Percentiles rank a stretch among this genome's conserved stretches.
Evolutionary conservation across 2,329 filamentous ascomycete species (phyloP).

Genomic region (Trichophyton equinum): DNA sequence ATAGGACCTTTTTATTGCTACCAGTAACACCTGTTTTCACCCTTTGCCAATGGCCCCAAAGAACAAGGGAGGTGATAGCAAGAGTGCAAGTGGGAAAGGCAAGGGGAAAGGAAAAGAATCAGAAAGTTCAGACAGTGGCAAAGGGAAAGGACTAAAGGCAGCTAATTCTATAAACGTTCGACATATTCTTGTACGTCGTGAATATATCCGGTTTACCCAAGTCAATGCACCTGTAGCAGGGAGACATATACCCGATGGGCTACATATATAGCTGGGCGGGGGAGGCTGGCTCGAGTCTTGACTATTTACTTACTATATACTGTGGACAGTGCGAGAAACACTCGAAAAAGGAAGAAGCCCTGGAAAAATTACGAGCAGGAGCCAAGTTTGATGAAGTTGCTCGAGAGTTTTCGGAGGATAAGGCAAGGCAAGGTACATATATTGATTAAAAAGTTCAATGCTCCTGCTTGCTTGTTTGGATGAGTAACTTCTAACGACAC

Average conservation of each 20-base stretch:
- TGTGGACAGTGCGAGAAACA: constrained; percentile 46
- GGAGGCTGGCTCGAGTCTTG: not conserved
- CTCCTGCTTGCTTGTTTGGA: not conserved
- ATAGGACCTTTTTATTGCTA: not conserved
- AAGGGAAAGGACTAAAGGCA: constrained; percentile 40
- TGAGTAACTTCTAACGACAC: not conserved
- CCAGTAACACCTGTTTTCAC: not conserved
- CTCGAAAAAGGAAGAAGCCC: constrained; percentile 52
- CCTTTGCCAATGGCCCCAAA: constrained; percentile 29
- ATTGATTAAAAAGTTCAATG: not conserved
- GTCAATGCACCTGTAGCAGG: not conserved
- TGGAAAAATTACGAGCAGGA: constrained; percentile 47
- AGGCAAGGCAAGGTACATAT: constrained; percentile 43
- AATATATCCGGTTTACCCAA: not conserved
- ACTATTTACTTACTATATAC: not conserved
- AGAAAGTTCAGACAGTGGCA: constrained; percentile 22
- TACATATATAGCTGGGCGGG: not conserved
- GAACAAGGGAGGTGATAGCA: constrained; percentile 24
- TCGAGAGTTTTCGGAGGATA: constrained; percentile 52
- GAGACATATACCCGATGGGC: not conserved
- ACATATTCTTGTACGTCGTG: constrained; percentile 44
- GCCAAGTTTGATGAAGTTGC: constrained; percentile 54
- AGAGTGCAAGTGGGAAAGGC: constrained; percentile 19
- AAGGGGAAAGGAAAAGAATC: constrained; percentile 33
- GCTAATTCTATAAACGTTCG: constrained; percentile 53